A percentile compares a stretch with the other conserved stretches of the same genome.
Evolutionary conservation across 78 protist genomes (phyloP).

Genomic region (Reticulomyxa filosa): DNA sequence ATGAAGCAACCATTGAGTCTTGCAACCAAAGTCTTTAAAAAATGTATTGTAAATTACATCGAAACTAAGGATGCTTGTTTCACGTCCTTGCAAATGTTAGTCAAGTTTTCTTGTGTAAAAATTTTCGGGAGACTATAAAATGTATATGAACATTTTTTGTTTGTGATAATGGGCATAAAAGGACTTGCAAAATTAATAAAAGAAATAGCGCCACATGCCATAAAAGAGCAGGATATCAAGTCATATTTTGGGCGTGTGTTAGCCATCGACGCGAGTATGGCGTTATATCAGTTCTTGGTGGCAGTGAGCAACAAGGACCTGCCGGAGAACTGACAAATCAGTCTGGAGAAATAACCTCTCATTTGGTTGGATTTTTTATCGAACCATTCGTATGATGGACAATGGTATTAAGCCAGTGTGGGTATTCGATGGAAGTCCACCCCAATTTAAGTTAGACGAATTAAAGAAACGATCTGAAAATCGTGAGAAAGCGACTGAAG

Average conservation of each 20-base stretch:
- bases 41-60: no score
- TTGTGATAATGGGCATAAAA: no score
- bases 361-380: conserved; percentile 74
- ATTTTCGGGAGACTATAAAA: no score
- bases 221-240: conserved; percentile 46
- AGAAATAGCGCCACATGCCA: no score
- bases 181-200: no score
- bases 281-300: conserved; percentile 82
- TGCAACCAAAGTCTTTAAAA: no score
- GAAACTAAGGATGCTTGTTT: no score
- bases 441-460: conserved; percentile 75
- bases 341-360: conserved; percentile 69
- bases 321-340: conserved; percentile 36
- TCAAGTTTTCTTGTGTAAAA: no score
- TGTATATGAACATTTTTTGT: no score
- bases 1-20: no score
- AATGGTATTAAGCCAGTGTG: conserved; percentile 88
- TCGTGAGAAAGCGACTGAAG: conserved; percentile 46
- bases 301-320: conserved; percentile 23
- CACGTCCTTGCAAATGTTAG: no score
- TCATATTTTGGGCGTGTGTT: conserved; percentile 51
- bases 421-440: conserved; percentile 96
- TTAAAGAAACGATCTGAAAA: conserved; percentile 57
- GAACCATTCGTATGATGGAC: conserved; percentile 81
- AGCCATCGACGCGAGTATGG: conserved; percentile 85